Evolutionary conservation across 1,284 basidiomycete genomes (phyloP).

Genomic region (Malassezia japonica): DNA sequence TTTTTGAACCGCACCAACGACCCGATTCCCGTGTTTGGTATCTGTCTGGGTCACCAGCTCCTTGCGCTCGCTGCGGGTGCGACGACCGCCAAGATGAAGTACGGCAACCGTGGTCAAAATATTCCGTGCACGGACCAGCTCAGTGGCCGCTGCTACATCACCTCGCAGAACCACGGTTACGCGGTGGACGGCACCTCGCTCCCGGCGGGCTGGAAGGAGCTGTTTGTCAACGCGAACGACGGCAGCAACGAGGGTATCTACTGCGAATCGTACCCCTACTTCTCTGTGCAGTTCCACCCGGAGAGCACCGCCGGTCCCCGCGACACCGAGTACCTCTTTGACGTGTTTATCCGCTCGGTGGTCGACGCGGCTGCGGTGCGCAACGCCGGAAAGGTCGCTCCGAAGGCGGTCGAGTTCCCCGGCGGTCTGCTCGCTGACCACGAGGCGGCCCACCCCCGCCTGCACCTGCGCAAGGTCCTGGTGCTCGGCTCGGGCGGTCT

Average conservation of each 20-base stretch:
- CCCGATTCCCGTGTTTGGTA: conserved; percentile 87
- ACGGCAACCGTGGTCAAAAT: conserved; percentile 97
- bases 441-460: conserved; percentile 64
- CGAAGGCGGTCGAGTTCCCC: conserved; percentile 61
- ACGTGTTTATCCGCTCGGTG: conserved; percentile 87
- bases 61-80: conserved; percentile 90
- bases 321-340: conserved; percentile 97
- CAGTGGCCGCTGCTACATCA: conserved; percentile 95
- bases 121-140: conserved; percentile 91
- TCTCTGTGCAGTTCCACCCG: conserved; percentile 99
- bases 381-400: neutral
- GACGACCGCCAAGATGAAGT: conserved; percentile 95
- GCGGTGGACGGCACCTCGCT: conserved; percentile 78
- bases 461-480: conserved; percentile 78
- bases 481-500: conserved; percentile 96
- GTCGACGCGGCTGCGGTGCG: conserved; percentile 65
- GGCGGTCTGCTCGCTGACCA: conserved; percentile 79
- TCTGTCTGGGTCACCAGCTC: conserved; percentile 96
- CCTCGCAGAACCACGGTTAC: conserved; percentile 97
- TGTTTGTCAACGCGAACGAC: conserved; percentile 96
- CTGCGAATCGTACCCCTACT: conserved; percentile 68
- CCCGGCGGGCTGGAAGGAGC: conserved; percentile 76
- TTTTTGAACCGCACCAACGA: conserved; percentile 58
- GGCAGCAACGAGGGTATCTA: conserved; percentile 96
- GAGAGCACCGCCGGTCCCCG: conserved; percentile 96